These are phyloP conservation scores for Mallotus nudiflorus DNA, from an alignment of 345 rosid species.

Conservation along the genomic window DNA sequence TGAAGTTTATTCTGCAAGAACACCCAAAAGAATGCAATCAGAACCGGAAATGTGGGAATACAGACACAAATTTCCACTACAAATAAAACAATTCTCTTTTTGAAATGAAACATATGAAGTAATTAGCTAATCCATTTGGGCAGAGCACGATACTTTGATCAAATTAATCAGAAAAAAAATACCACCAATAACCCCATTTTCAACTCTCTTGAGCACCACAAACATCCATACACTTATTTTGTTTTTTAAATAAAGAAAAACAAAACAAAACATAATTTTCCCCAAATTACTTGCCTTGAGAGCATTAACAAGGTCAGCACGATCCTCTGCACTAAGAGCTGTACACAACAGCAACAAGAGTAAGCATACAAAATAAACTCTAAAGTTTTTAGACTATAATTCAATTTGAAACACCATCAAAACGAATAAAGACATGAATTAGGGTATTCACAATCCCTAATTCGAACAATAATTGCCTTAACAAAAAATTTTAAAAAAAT, in stretches of 20 bases:
- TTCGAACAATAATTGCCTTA: neutral
- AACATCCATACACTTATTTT: neutral
- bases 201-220: neutral
- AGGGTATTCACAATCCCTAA: neutral
- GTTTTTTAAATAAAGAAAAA: neutral
- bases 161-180: too few relatives aligned
- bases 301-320: conserved; percentile 77
- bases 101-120: neutral
- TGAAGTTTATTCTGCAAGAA: conserved; percentile 70
- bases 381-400: neutral
- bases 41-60: neutral
- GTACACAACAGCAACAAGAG: neutral
- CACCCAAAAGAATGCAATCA: neutral
- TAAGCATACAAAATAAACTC: neutral
- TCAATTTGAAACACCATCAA: too few relatives aligned
- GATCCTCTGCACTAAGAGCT: conserved; percentile 77
- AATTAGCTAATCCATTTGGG: too few relatives aligned
- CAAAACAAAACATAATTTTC: neutral
- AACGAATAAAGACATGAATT: too few relatives aligned
- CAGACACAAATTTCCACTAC: neutral
- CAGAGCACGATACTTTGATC: too few relatives aligned
- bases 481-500: too few relatives aligned
- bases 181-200: too few relatives aligned
- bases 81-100: neutral
- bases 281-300: conserved; percentile 49